Base-by-base conservation (phyloP, 2,329 filamentous ascomycete genomes). In the Talaromyces pinophilus region DNA sequence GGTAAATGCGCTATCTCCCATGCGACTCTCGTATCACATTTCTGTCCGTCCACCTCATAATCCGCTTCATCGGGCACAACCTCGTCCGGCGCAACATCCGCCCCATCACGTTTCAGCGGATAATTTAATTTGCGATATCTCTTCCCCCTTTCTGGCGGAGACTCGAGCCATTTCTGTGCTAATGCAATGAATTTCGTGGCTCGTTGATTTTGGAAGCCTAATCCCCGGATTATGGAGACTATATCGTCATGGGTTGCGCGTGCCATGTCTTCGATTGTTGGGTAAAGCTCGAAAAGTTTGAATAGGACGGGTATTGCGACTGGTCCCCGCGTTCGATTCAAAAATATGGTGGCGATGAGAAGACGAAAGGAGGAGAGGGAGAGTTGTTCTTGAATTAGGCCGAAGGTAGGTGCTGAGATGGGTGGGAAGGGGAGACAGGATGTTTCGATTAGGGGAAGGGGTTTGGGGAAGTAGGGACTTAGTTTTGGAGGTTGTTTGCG, bases 1-100 rank as follows among this genome's bases (percentile, higher is more conserved):
- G 92, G 93, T 66, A 97, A 81, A 76, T 96, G 92, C 0, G 90
- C 92, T 67, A 97, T 90, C 73, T 97, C 93, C 88, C 92, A 96
- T 0, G 86, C 85, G 4, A 86, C 83, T 0, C 81, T 78, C 11
- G 83, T 81, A 50, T 80, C 80, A 7, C 38, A 17, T 33, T 62
- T 30, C 42, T 19, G 19, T 19, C 30, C 42, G 15, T 48, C 17
- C 25, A 8, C 28, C 1, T 1, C 40, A 38, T 5, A 19, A 17
- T 82, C 81, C 62, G 84, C 82, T 25, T 81, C 78, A 64, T 84
- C 82, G 25, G 80, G 77, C 17, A 87, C 68, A 6, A 80, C 75
- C 69, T 86, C 85, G 11, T 77, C 77, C 3, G 77, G 75, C 40
- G 79, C 80, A 52, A 86, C 74, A 65, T 84, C 80, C 38, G 78